Conservation (phyloP, 2,329 filamentous ascomycete genomes). For the Nannizzia gypsea region DNA sequence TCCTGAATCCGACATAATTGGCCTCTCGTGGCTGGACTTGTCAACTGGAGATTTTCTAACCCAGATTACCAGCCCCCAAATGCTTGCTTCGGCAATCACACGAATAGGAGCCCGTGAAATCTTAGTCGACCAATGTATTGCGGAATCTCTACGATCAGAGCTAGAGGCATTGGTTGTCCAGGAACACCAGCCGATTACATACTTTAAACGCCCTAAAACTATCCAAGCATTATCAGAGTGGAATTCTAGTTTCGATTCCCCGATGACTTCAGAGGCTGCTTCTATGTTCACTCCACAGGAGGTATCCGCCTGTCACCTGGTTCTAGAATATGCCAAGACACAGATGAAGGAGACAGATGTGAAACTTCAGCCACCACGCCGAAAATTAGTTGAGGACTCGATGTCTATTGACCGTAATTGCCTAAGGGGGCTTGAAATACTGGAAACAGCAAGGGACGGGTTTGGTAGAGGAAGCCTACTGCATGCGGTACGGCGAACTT, state of each 20-base stretch:
- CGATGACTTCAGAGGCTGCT: conserved; percentile 45
- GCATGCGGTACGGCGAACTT: conserved; percentile 78
- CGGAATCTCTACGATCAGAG: conserved; percentile 46
- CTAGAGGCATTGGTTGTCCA: conserved; percentile 60
- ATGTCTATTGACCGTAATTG: conserved; percentile 92
- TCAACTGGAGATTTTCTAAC: conserved; percentile 93
- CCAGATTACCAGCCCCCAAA: conserved; percentile 57
- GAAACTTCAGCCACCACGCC: conserved; percentile 70
- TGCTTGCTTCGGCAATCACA: conserved; percentile 68
- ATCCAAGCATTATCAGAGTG: conserved; percentile 51
- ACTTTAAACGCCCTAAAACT: conserved; percentile 42
- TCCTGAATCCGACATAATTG: conserved; percentile 42
- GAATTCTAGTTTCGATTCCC: conserved; percentile 63
- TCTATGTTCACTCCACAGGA: conserved; percentile 56
- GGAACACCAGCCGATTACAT: conserved; percentile 65
- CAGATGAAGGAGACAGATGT: conserved; percentile 66
- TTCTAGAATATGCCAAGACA: conserved; percentile 75
- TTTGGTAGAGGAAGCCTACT: conserved; percentile 70
- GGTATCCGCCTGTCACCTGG: conserved; percentile 60
- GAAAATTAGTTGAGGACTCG: conserved; percentile 60
- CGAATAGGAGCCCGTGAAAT: conserved; percentile 77
- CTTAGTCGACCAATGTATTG: conserved; percentile 56
- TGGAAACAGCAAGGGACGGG: conserved; percentile 71
- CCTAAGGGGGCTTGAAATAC: conserved; percentile 77
- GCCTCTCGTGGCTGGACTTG: conserved; percentile 85